phyloP scores from a whole-genome alignment of 305 asterid species.

The Ilex paraguariensis region DNA sequence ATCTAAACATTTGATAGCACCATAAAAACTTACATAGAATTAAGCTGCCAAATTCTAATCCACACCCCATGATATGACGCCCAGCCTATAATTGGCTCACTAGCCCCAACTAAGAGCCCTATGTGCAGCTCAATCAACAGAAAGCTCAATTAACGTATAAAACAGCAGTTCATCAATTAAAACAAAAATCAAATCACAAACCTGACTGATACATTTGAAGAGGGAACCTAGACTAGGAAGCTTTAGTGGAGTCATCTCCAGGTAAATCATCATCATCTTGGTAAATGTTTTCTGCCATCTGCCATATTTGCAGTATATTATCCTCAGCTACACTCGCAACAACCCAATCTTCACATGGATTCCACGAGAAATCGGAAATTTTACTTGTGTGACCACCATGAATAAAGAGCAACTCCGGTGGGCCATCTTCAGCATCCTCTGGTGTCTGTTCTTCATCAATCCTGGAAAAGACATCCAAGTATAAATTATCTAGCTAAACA shows the following conservation, averaged over 20 bases:
- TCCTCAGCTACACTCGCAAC: constrained; percentile 93
- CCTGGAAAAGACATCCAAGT: constrained; percentile 23
- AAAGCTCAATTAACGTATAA: too few relatives aligned
- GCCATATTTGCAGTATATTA: constrained; percentile 88
- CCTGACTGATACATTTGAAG: neutral
- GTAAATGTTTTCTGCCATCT: constrained; percentile 91
- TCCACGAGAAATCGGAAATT: constrained; percentile 89
- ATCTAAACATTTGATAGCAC: too few relatives aligned
- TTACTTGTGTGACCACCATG: constrained; percentile 97
- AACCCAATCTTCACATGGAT: constrained; percentile 93
- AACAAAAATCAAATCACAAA: too few relatives aligned
- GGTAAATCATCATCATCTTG: constrained; percentile 88
- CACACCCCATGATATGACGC: too few relatives aligned
- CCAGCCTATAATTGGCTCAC: too few relatives aligned
- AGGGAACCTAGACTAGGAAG: neutral
- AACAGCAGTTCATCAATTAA: too few relatives aligned
- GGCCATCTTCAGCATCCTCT: constrained; percentile 88
- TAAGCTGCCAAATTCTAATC: too few relatives aligned
- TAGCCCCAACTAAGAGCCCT: too few relatives aligned
- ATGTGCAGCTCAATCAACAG: too few relatives aligned
- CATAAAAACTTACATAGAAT: too few relatives aligned
- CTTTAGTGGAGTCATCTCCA: constrained; percentile 46
- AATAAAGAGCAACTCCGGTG: constrained; percentile 87
- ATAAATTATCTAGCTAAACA: too few relatives aligned
- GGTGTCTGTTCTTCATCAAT: constrained; percentile 81